A percentile compares a stretch with the other conserved stretches of the same genome.
Evolutionary conservation across 148 eudicot genomes (phyloP).

Genomic region (Salicornia ramosissima): DNA sequence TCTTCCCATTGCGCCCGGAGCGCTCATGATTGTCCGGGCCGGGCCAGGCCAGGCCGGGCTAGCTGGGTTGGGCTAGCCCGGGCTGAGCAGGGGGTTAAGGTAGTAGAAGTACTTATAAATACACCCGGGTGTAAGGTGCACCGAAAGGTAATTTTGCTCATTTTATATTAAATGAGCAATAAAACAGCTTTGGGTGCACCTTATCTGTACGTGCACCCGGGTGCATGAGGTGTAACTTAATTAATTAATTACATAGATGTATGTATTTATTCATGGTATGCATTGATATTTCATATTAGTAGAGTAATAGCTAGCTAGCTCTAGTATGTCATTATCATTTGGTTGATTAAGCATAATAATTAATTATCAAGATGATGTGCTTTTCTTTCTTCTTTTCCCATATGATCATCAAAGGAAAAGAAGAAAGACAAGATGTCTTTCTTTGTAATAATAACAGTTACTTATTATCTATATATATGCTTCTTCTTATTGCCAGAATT

Average conservation of each 20-base stretch:
- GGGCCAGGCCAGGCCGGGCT: background rate
- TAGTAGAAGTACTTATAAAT: background rate
- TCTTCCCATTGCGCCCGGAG: constrained; percentile 89
- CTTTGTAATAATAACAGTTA: background rate
- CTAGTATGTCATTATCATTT: background rate
- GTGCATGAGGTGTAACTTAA: too few species aligned
- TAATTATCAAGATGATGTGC: constrained; percentile 14
- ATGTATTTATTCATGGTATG: background rate
- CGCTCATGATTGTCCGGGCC: constrained; percentile 33
- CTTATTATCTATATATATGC: background rate
- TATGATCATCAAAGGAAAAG: constrained; percentile 40
- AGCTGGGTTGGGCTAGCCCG: background rate
- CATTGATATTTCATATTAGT: too few species aligned
- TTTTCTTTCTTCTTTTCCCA: constrained; percentile 41
- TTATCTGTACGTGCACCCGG: too few species aligned
- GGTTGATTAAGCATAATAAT: background rate
- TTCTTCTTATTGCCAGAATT: constrained; percentile 13
- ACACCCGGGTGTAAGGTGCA: background rate
- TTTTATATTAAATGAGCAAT: too few species aligned
- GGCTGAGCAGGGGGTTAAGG: background rate
- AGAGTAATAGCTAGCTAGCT: constrained; percentile 1
- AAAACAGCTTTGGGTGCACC: too few species aligned
- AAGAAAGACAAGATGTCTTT: constrained; percentile 51
- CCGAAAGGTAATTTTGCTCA: too few species aligned
- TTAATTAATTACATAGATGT: background rate